These are phyloP conservation scores for Aspergillus proliferans DNA, from an alignment of 2,329 filamentous ascomycete genomes.

Conservation along the genomic window DNA sequence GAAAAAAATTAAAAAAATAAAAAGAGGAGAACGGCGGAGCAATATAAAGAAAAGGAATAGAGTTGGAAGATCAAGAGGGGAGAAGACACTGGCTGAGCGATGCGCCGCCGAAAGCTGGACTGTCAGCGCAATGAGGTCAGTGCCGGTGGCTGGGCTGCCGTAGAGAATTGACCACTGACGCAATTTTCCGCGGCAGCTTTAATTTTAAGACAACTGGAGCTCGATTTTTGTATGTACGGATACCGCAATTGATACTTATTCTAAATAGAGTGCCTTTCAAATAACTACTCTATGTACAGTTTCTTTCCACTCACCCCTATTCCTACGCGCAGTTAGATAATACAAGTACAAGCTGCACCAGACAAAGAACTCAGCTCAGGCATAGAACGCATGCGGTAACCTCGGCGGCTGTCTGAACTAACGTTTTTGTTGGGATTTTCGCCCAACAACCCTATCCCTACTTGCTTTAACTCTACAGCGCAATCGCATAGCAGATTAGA, in stretches of 20 bases:
- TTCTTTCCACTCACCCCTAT: neutral
- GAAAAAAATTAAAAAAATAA: neutral
- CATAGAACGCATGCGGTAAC: slow-evolving; percentile 3
- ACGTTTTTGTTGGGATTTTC: slow-evolving; percentile 23
- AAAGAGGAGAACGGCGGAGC: neutral
- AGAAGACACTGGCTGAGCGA: slow-evolving; percentile 3
- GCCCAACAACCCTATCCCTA: slow-evolving; percentile 14
- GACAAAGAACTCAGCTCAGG: neutral
- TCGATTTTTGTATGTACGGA: neutral
- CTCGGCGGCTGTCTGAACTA: slow-evolving; percentile 11
- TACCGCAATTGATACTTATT: neutral
- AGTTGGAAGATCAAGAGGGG: slow-evolving; percentile 4
- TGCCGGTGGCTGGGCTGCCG: neutral
- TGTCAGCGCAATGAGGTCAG: slow-evolving; percentile 10
- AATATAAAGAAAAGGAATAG: slow-evolving; percentile 3
- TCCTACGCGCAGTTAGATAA: neutral
- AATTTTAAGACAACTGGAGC: no score
- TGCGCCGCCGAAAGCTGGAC: slow-evolving; percentile 4
- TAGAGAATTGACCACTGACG: no score
- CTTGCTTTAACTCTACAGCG: neutral
- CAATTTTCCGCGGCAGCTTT: no score
- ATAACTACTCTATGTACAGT: neutral
- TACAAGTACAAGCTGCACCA: neutral
- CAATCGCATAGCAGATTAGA: neutral
- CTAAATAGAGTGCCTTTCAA: neutral